phyloP scores from a whole-genome alignment of 1,284 basidiomycete species.

The Inonotus obliquus region DNA sequence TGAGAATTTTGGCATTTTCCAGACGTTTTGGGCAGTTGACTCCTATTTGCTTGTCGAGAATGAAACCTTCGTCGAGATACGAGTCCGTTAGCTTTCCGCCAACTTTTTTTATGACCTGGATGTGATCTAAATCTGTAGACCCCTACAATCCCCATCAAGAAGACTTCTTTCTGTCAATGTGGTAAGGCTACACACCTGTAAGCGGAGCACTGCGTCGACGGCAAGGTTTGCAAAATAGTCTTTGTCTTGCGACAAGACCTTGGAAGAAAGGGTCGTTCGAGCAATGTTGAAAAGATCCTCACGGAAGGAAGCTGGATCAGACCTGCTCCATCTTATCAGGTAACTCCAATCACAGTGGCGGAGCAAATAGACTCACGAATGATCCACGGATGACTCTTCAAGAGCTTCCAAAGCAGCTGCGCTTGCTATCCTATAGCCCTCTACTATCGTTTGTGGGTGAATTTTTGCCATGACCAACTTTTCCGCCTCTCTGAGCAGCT shows the following conservation, averaged over 20 bases:
- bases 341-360: not conserved
- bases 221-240: constrained; percentile 98
- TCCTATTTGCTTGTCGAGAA: constrained; percentile 95
- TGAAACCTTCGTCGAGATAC: constrained; percentile 98
- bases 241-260: constrained; percentile 97
- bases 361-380: constrained; percentile 56
- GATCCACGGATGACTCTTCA: constrained; percentile 77
- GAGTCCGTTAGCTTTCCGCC: constrained; percentile 98
- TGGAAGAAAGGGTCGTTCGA: constrained; percentile 92
- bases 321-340: constrained; percentile 35
- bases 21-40: constrained; percentile 94
- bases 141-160: constrained; percentile 45
- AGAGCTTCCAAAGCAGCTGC: constrained; percentile 82
- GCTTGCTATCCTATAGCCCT: constrained; percentile 94
- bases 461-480: constrained; percentile 91
- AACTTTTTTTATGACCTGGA: constrained; percentile 99
- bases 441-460: constrained; percentile 99
- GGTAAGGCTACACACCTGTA: constrained; percentile 56
- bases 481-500: constrained; percentile 93
- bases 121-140: constrained; percentile 95
- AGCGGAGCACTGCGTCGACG: constrained; percentile 91
- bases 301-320: constrained; percentile 75
- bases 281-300: constrained; percentile 96
- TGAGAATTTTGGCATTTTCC: constrained; percentile 94
- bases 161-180: not conserved